Conservation (phyloP, 164 flowering plant species). For the Paratinospora sagittata region DNA sequence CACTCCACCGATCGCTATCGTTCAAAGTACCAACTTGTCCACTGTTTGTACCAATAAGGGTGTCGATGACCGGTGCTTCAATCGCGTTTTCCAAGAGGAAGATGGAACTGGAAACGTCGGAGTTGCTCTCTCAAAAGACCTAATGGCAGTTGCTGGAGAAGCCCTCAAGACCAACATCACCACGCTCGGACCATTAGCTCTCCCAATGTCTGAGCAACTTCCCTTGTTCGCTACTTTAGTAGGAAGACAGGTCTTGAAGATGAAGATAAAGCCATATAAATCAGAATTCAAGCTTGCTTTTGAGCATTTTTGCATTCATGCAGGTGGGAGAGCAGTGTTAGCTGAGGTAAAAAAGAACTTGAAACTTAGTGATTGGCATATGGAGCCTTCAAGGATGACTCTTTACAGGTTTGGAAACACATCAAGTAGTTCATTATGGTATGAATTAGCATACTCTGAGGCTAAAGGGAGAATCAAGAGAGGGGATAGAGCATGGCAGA, state of each 20-base stretch:
- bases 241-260: constrained; percentile 13
- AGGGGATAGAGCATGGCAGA: constrained; percentile 20
- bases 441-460: constrained; percentile 18
- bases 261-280: constrained; percentile 19
- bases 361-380: constrained; percentile 17
- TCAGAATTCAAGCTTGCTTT: constrained; percentile 20
- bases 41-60: constrained; percentile 28
- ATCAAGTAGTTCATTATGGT: constrained; percentile 22
- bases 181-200: constrained; percentile 22
- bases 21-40: constrained; percentile 28
- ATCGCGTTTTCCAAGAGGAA: constrained; percentile 31
- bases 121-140: constrained; percentile 29
- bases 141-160: constrained; percentile 23
- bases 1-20: constrained; percentile 19
- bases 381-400: constrained; percentile 28
- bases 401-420: constrained; percentile 20
- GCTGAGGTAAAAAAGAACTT: constrained; percentile 23
- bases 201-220: constrained; percentile 30
- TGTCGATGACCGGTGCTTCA: constrained; percentile 24
- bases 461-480: constrained; percentile 19
- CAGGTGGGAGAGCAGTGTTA: constrained; percentile 26
- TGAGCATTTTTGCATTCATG: constrained; percentile 29
- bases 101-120: constrained; percentile 22
- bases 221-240: constrained; percentile 17
- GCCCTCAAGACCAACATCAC: constrained; percentile 23